Base-by-base conservation (phyloP, 768 basidiomycete species). In the Panaeolus cyanescens region DNA sequence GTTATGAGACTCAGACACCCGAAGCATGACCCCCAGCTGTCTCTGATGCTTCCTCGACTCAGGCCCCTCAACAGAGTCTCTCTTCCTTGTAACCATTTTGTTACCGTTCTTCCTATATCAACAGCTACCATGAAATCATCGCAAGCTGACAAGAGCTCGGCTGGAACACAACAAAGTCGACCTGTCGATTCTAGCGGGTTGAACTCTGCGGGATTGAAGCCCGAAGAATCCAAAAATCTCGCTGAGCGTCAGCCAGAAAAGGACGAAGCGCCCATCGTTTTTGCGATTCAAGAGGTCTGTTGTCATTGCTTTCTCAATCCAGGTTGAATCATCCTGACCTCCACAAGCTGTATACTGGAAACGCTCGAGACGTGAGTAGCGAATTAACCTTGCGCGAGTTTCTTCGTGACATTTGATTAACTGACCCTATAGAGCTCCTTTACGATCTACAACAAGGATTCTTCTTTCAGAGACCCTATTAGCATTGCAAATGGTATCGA, bases 381-480 rank as follows among this genome's bases (percentile, higher is more conserved):
- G 3, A 9, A 5, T 32, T 2, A 2, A 30, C 15, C 19, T 33
- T 36, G 30, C 7, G 17, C 22, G n/a, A n/a, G n/a, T n/a, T n/a
- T n/a, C n/a, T n/a, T n/a, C n/a, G n/a, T n/a, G n/a, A n/a, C n/a
- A n/a, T n/a, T n/a, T 8, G 13, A 30, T 54, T 31, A 40, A 19
- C 15, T 55, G 6, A 25, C 15, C 8, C 36, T 17, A 1, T 57
- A 82, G 82, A 68, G 58, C n/a, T 76, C 81, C 4, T 83, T 83
- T 61, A 68, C 71, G 58, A 73, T 81, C 8, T 83, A 82, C 55
- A 63, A 77, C 10, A 62, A 68, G 17, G 69, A 81, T 32, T 79
- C 79, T 0, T 67, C 78, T 56, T 83, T 83, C 62, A 77, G 80
- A 58, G 80, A 82, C 62, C 80, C 79, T 12, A 65, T 82, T 45